phyloP scores from a whole-genome alignment of 768 basidiomycete species.

The Serendipita sp. region DNA sequence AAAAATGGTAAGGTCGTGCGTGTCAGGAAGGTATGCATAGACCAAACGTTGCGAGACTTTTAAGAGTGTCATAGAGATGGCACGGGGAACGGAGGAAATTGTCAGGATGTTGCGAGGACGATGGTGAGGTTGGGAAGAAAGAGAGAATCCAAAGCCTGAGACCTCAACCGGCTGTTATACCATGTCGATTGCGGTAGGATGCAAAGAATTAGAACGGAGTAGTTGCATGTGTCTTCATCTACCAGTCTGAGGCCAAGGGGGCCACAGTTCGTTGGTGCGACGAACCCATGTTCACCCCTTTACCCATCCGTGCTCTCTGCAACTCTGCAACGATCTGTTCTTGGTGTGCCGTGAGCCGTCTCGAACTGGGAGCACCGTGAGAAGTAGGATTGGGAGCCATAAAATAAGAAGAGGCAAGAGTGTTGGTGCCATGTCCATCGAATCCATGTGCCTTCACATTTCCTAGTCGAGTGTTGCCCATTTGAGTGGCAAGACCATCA shows the following conservation, averaged over 20 bases:
- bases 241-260: background rate
- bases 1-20: too few relatives aligned
- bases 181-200: too few relatives aligned
- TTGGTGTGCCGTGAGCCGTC: background rate
- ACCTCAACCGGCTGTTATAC: too few relatives aligned
- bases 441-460: background rate
- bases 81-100: too few relatives aligned
- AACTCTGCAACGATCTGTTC: conserved; percentile 3
- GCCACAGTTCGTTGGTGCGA: too few relatives aligned
- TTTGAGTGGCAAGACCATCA: background rate
- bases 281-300: background rate
- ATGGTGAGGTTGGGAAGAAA: too few relatives aligned
- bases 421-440: background rate
- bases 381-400: background rate
- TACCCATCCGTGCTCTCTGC: background rate
- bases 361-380: background rate
- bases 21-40: too few relatives aligned
- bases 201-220: too few relatives aligned
- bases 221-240: background rate
- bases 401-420: background rate
- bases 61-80: too few relatives aligned
- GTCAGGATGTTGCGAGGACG: too few relatives aligned
- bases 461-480: background rate
- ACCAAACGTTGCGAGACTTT: too few relatives aligned
- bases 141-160: too few relatives aligned